A percentile compares a stretch with the other conserved stretches of the same genome.
Evolutionary conservation across 352 stramenopile genomes (phyloP).

Genomic region (Albugo candida): DNA sequence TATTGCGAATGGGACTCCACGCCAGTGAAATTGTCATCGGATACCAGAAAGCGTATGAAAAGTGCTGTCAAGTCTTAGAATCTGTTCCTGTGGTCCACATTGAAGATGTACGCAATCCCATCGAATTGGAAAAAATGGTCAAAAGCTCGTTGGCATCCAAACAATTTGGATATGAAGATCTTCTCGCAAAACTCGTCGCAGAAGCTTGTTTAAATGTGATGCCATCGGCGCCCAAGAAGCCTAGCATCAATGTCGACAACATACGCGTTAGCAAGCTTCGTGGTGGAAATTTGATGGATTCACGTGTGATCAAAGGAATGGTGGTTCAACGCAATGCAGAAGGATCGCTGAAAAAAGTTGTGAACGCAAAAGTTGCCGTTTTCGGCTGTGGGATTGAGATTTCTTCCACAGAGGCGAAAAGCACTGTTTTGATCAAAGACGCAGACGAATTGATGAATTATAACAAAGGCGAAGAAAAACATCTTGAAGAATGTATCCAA

Average conservation of each 20-base stretch:
- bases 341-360: conserved; percentile 80
- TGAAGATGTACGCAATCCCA: conserved; percentile 60
- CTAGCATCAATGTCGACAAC: conserved; percentile 92
- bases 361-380: conserved; percentile 90
- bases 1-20: conserved; percentile 96
- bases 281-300: conserved; percentile 89
- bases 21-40: conserved; percentile 95
- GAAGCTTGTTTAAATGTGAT: conserved; percentile 91
- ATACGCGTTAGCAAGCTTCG: conserved; percentile 97
- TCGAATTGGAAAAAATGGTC: conserved; percentile 80
- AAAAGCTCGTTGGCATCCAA: conserved; percentile 93
- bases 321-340: conserved; percentile 89
- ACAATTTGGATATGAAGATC: conserved; percentile 92
- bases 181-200: conserved; percentile 87
- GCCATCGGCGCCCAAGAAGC: conserved; percentile 59
- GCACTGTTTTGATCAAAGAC: conserved; percentile 98
- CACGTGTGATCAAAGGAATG: conserved; percentile 94
- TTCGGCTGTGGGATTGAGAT: conserved; percentile 96
- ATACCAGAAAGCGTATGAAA: conserved; percentile 91
- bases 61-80: conserved; percentile 85
- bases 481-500: conserved; percentile 95
- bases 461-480: conserved; percentile 97
- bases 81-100: conserved; percentile 63
- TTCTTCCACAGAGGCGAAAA: conserved; percentile 94
- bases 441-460: conserved; percentile 99